A percentile compares a stretch with the other conserved stretches of the same genome.
Evolutionary conservation across 1,284 basidiomycete genomes (phyloP).

Genomic region (Boletus mariae): DNA sequence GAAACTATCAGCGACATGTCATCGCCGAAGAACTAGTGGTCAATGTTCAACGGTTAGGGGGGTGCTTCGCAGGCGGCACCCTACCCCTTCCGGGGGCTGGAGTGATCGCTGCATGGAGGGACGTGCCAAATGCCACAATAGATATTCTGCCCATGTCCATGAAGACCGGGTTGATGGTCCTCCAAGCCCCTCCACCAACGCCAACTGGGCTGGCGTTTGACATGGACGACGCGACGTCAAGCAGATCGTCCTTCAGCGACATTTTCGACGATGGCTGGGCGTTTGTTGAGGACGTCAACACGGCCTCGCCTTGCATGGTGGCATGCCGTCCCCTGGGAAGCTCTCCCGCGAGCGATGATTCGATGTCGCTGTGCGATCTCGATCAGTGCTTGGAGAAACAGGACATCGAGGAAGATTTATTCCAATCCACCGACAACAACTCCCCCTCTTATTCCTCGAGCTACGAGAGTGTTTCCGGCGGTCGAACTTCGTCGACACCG

Average conservation of each 20-base stretch:
- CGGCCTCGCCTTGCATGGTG: constrained; percentile 1
- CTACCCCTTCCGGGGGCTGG: constrained; percentile 18
- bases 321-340: neutral
- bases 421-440: neutral
- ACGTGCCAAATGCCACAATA: constrained; percentile 22
- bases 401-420: neutral
- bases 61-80: constrained; percentile 10
- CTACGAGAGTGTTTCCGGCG: constrained; percentile 8
- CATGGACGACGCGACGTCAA: constrained; percentile 1
- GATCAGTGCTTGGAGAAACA: neutral
- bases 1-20: constrained; percentile 6
- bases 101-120: constrained; percentile 19
- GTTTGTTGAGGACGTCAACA: constrained; percentile 1
- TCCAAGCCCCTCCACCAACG: constrained; percentile 20
- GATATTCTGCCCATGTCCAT: constrained; percentile 8
- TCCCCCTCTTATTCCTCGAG: constrained; percentile 11
- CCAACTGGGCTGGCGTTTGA: constrained; percentile 8
- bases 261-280: constrained; percentile 1
- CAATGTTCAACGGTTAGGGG: constrained; percentile 14
- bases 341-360: neutral
- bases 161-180: constrained; percentile 1
- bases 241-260: neutral
- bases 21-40: constrained; percentile 14
- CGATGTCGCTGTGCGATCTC: neutral
- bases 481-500: neutral